Base-by-base conservation (phyloP, 2,329 filamentous ascomycete species). In the Colletotrichum aenigma region DNA sequence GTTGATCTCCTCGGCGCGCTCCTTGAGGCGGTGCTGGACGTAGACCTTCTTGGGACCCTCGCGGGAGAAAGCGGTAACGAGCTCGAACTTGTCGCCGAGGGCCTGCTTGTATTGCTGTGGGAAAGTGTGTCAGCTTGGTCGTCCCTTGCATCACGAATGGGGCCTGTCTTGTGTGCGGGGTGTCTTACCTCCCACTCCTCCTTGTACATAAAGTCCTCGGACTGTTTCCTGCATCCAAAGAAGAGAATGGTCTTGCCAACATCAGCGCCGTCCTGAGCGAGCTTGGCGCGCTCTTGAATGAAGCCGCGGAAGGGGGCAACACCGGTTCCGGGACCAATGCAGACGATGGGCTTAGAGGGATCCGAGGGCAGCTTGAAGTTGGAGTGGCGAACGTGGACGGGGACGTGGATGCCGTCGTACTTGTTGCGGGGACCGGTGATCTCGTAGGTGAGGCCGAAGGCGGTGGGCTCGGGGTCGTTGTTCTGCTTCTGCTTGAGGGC, bases 321-420 rank as follows among this genome's bases (percentile, higher is more conserved):
- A 88, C 97, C 97, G 69, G 97, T 98, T 83, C 97, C 97, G 15
- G 97, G 97, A 28, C 97, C 97, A 80, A 98, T 92, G 93, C 98
- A 96, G 84, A 99, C 98, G 80, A 99, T 89, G 34, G 97, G 97
- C 87, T 97, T 98, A 65, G 94, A 92, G 6, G 97, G 96, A 81
- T 99, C 96, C 18, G 97, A 98, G 10, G 97, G 97, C 34, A 99
- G 92, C 89, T 98, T 98, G 92, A 99, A 99, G 89, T 98, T 99
- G 78, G 97, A 98, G 87, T 98, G 96, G 78, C 97, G 95, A 75
- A 99, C 93, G 83, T 99, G 97, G 16, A 99, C 95, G 4, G 97
- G 97, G 28, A 98, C 94, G 82, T 97, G 96, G 76, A 98, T 93
- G 76, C 96, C 96, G 81, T 98, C 95, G 85, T 98, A 99, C 87